Evolutionary conservation across 306 rosid genomes (phyloP).

Genomic region (Sophora flavescens): DNA sequence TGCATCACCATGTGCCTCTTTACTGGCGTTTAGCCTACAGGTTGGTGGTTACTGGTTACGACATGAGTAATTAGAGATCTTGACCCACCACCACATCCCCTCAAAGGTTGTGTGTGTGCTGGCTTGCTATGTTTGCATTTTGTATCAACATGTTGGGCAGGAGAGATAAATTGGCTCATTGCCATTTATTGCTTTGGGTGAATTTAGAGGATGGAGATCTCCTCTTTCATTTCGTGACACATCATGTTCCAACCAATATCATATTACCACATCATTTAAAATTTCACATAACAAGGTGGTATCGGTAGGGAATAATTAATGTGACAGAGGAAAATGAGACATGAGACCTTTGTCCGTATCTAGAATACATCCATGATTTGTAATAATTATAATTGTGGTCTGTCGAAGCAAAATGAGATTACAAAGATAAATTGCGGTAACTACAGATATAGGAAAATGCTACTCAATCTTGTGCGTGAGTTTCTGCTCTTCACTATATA

Average conservation of each 20-base stretch:
- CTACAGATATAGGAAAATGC: not conserved
- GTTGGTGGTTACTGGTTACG: constrained; percentile 64
- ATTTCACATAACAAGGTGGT: too few relatives aligned
- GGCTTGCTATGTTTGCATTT: constrained; percentile 44
- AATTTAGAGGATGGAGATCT: not conserved
- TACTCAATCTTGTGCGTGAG: not conserved
- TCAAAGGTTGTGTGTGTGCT: constrained; percentile 38
- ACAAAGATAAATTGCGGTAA: not conserved
- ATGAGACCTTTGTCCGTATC: too few relatives aligned
- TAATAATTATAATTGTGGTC: not conserved
- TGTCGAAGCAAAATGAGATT: not conserved
- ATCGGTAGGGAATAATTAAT: too few relatives aligned
- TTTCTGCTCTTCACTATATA: not conserved
- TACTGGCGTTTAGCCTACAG: constrained; percentile 50
- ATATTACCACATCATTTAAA: too few relatives aligned
- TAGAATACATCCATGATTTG: not conserved
- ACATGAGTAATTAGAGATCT: constrained; percentile 41
- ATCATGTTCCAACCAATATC: too few relatives aligned
- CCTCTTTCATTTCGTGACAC: too few relatives aligned
- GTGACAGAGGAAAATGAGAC: too few relatives aligned
- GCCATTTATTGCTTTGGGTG: constrained; percentile 40
- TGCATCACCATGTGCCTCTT: constrained; percentile 61
- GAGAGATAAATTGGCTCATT: constrained; percentile 29
- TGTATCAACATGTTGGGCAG: constrained; percentile 35
- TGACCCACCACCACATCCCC: constrained; percentile 67